phyloP scores from a whole-genome alignment of 345 rosid species.

The Boechera retrofracta region DNA sequence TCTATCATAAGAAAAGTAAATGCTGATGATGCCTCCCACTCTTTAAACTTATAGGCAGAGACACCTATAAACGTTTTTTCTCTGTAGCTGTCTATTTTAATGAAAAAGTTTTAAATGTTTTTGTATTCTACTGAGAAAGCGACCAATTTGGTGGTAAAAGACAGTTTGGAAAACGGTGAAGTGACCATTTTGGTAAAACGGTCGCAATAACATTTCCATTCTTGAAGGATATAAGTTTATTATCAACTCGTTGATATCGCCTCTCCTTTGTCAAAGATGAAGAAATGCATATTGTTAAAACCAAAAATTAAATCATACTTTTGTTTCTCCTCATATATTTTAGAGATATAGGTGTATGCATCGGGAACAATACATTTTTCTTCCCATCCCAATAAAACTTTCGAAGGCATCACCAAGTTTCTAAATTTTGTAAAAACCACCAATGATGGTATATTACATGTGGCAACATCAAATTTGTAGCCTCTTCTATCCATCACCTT shows the following conservation, averaged over 20 bases:
- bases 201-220: background rate
- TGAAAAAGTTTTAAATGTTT: background rate
- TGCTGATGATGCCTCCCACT: conserved; percentile 19
- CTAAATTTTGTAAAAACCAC: background rate
- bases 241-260: background rate
- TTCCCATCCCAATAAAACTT: background rate
- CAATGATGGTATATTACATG: background rate
- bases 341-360: background rate
- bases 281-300: background rate
- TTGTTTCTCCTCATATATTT: background rate
- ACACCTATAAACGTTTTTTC: conserved; percentile 12
- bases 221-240: background rate
- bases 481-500: background rate
- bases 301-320: background rate
- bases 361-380: background rate
- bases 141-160: conserved; percentile 2
- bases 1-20: conserved; percentile 13
- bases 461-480: background rate
- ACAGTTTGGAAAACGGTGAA: background rate
- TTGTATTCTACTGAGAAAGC: background rate
- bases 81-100: background rate
- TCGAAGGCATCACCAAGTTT: background rate
- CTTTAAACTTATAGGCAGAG: background rate
- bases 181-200: conserved; percentile 11
- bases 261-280: background rate